Evolutionary conservation across 495 filamentous ascomycete genomes (phyloP), one percentile per base, ranked within the genome.

Genomic region (Daldinia loculata): DNA sequence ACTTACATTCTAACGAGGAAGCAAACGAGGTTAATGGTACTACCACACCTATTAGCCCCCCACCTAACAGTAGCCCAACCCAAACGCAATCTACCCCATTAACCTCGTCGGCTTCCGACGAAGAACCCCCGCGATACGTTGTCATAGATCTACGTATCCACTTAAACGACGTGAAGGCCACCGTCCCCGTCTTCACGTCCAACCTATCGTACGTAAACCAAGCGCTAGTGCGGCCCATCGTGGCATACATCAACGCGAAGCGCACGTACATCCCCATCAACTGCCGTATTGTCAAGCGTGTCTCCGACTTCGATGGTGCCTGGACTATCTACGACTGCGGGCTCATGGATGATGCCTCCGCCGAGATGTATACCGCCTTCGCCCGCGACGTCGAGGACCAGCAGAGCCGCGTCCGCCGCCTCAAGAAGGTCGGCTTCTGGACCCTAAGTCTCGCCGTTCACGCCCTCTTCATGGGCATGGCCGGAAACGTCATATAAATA

Each of bases 391-490:
- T 98, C 19, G 87, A 91, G 52, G 93, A 98, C 76, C 88, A 94
- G 64, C 88, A 96, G 77, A 91, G 89, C 65, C 88, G 93, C 36
- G 90, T 92, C 75, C 85, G 95, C 43, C 88, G 96, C 43, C 90
- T 99, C 75, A 96, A 94, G 82, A 96, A 98, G 76, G 96, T 99
- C 17, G 95, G 95, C 26, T 88, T 98, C 70, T 99, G 95, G 95
- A 96, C 93, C 9, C 82, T 99, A 39, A 93, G 93, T 76, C 80
- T 98, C 52, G 90, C 93, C 3, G 92, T 93, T 6, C 95, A 99
- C 79, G 95, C 94, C n/a, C 83, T 99, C 48, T 92, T 98, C 74
- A 91, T 98, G 80, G 95, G 95, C 1, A 90, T 98, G 86, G 95
- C 94, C 14, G 94, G 95, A 19, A 92, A 91, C 75, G 87, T 96